Conservation (phyloP, 768 basidiomycete genomes). For the Lyophyllum semitale region DNA sequence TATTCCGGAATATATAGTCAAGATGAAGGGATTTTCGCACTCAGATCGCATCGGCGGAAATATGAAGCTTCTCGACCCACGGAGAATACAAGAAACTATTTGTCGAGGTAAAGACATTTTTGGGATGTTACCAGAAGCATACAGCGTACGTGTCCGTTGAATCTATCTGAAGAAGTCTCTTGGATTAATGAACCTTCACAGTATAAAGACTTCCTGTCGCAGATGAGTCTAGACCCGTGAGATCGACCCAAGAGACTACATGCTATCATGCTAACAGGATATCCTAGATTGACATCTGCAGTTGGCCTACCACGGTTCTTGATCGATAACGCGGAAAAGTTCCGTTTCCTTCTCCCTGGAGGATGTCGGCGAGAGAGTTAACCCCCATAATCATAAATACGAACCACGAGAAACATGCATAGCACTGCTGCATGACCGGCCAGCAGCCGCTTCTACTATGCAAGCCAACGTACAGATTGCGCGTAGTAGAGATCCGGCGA, state of each 20-base stretch:
- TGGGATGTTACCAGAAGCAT: constrained; percentile 66
- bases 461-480: too few relatives aligned
- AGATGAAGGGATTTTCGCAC: constrained; percentile 65
- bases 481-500: too few relatives aligned
- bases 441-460: background rate
- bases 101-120: constrained; percentile 66
- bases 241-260: constrained; percentile 13
- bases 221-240: constrained; percentile 55
- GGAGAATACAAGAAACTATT: constrained; percentile 56
- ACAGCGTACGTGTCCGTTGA: constrained; percentile 40
- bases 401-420: too few relatives aligned
- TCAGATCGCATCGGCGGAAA: constrained; percentile 58
- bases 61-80: constrained; percentile 45
- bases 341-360: constrained; percentile 56
- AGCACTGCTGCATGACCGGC: too few relatives aligned
- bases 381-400: background rate
- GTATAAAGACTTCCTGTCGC: constrained; percentile 54
- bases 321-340: constrained; percentile 49
- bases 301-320: constrained; percentile 55
- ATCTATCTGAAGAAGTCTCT: background rate
- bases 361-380: constrained; percentile 44
- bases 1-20: constrained; percentile 56
- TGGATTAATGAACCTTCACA: constrained; percentile 19
- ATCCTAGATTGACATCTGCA: constrained; percentile 40
- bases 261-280: background rate